These are phyloP conservation scores for Edaphochlamys debaryana DNA, from an alignment of 139 green algal genomes.

Conservation along the genomic window DNA sequence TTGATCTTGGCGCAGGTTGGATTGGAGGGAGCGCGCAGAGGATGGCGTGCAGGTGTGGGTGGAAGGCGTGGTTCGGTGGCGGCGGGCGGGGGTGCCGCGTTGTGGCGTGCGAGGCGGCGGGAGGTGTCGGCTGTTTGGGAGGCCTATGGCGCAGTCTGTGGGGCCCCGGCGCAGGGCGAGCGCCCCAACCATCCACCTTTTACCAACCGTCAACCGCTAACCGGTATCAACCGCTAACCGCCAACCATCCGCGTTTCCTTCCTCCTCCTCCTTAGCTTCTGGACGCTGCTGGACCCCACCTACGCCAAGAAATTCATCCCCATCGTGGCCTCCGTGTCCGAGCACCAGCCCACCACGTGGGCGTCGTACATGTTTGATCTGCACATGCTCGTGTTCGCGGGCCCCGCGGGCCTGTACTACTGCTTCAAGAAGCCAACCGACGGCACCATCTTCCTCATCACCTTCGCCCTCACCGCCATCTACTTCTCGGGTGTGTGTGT, in stretches of 20 bases:
- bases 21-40: no score
- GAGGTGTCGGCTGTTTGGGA: no score
- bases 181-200: no score
- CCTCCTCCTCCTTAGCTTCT: no score
- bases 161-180: no score
- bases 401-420: constrained; percentile 46
- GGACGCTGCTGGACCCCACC: constrained; percentile 69
- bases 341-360: constrained; percentile 77
- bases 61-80: no score
- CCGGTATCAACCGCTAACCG: neutral
- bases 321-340: constrained; percentile 72
- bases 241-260: neutral
- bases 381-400: constrained; percentile 60
- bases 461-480: constrained; percentile 54
- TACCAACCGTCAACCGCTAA: no score
- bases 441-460: constrained; percentile 56
- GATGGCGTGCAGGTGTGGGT: no score
- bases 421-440: constrained; percentile 56
- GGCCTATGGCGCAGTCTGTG: no score
- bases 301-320: constrained; percentile 75
- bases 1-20: no score
- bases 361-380: constrained; percentile 74
- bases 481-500: constrained; percentile 52
- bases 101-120: no score
- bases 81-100: no score